Evolutionary conservation across 73 alveolate genomes (phyloP).

Genomic region (Symbiodinium pilosum): DNA sequence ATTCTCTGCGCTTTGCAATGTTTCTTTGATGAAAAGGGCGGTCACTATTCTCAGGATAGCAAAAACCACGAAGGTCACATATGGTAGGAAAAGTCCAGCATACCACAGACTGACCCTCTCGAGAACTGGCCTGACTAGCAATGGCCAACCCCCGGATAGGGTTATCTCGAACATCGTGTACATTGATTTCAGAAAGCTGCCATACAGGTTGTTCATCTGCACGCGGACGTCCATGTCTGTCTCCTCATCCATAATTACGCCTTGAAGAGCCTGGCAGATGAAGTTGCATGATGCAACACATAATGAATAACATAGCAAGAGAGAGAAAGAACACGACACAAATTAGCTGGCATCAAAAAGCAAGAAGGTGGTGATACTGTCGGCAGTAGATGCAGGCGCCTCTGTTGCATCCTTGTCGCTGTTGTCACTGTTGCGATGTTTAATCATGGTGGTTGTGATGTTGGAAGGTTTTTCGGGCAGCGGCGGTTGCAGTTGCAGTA

Average conservation of each 20-base stretch:
- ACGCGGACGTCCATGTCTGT: neutral
- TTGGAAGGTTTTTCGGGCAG: no score
- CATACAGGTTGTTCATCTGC: slow-evolving; percentile 38
- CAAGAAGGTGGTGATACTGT: no score
- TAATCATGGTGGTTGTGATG: no score
- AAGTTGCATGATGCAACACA: no score
- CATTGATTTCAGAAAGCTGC: slow-evolving; percentile 29
- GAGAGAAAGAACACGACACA: no score
- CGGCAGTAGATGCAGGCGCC: no score
- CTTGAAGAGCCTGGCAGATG: neutral
- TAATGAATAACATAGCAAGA: no score
- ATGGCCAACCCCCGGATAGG: neutral
- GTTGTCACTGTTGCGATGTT: no score
- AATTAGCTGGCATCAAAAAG: no score
- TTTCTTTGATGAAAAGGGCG: slow-evolving; percentile 60
- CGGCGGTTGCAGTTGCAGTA: no score
- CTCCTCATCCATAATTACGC: neutral
- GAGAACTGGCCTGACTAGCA: slow-evolving; percentile 28
- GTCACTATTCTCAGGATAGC: slow-evolving; percentile 26
- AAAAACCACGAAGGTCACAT: slow-evolving; percentile 33
- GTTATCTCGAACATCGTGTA: slow-evolving; percentile 45
- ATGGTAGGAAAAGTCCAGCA: slow-evolving; percentile 12
- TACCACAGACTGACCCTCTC: slow-evolving; percentile 58
- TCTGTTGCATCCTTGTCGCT: no score
- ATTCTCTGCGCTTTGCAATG: slow-evolving; percentile 40